Conservation (phyloP, 495 filamentous ascomycete species). For the Neurospora sublineolata region DNA sequence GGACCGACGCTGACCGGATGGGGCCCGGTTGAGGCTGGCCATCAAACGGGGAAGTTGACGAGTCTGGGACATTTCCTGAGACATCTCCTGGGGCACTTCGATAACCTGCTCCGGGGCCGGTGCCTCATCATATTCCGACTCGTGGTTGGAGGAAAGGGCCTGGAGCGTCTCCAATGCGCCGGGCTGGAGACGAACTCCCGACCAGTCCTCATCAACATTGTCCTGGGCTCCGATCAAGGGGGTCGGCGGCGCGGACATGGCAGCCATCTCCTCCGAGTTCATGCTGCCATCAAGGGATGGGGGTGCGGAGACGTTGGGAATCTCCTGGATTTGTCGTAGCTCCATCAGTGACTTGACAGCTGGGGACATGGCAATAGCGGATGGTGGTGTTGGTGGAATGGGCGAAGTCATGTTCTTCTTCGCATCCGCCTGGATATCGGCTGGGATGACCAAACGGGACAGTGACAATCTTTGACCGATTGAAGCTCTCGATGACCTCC, state of each 20-base stretch:
- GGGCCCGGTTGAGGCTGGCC: slow-evolving; percentile 19
- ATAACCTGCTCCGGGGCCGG: slow-evolving; percentile 36
- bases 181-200: slow-evolving; percentile 61
- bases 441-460: background rate
- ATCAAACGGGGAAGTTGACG: slow-evolving; percentile 28
- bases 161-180: slow-evolving; percentile 68
- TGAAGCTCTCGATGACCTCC: slow-evolving; percentile 10
- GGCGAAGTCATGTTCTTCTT: slow-evolving; percentile 54
- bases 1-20: slow-evolving; percentile 30
- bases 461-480: slow-evolving; percentile 5
- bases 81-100: slow-evolving; percentile 33
- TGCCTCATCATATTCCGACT: slow-evolving; percentile 35
- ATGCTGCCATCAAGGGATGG: slow-evolving; percentile 84
- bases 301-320: slow-evolving; percentile 65
- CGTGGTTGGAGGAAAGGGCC: slow-evolving; percentile 49
- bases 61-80: slow-evolving; percentile 22
- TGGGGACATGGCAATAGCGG: slow-evolving; percentile 67
- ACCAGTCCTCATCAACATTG: slow-evolving; percentile 41
- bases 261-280: slow-evolving; percentile 72
- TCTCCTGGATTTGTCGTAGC: slow-evolving; percentile 37
- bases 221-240: slow-evolving; percentile 54
- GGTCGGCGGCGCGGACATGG: slow-evolving; percentile 67
- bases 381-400: slow-evolving; percentile 62
- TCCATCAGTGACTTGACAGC: slow-evolving; percentile 55
- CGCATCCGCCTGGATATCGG: slow-evolving; percentile 24